Conservation (phyloP, 805 yeast species). For the Candida nemodendra region DNA sequence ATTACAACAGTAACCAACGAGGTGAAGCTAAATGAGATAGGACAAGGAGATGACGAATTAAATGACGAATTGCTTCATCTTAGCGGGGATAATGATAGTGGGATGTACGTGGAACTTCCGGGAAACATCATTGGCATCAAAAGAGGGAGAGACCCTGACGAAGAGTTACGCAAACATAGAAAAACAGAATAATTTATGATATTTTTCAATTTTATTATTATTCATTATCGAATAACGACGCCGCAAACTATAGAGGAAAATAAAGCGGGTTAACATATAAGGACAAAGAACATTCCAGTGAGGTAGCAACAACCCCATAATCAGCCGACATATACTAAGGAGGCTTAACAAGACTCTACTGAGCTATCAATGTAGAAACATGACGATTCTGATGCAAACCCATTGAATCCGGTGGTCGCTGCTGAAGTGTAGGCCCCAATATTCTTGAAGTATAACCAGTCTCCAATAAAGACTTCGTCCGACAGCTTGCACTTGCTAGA, state of each 20-base stretch:
- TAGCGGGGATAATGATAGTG: constrained; percentile 19
- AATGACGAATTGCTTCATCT: constrained; percentile 17
- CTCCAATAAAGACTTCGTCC: constrained; percentile 72
- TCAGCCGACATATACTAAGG: too few species aligned
- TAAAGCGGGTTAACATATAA: not conserved
- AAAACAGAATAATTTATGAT: constrained; percentile 1
- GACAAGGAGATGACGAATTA: constrained; percentile 30
- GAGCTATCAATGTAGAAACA: constrained; percentile 58
- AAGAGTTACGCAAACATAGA: constrained; percentile 7
- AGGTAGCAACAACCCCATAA: too few species aligned
- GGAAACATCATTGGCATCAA: constrained; percentile 22
- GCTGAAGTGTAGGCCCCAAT: constrained; percentile 92
- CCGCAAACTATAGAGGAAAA: constrained; percentile 3
- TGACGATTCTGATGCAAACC: constrained; percentile 63
- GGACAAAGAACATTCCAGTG: not conserved
- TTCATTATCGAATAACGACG: not conserved
- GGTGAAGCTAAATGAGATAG: constrained; percentile 22
- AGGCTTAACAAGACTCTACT: too few species aligned
- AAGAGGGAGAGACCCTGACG: constrained; percentile 20
- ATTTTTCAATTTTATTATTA: constrained; percentile 1
- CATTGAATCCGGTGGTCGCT: constrained; percentile 92
- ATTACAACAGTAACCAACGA: too few species aligned
- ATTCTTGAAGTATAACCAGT: constrained; percentile 83
- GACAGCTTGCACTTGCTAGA: constrained; percentile 51
- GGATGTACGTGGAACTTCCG: constrained; percentile 29